Base-by-base conservation (phyloP, 2,329 filamentous ascomycete genomes). In the Aspergillus spinulosporus region DNA sequence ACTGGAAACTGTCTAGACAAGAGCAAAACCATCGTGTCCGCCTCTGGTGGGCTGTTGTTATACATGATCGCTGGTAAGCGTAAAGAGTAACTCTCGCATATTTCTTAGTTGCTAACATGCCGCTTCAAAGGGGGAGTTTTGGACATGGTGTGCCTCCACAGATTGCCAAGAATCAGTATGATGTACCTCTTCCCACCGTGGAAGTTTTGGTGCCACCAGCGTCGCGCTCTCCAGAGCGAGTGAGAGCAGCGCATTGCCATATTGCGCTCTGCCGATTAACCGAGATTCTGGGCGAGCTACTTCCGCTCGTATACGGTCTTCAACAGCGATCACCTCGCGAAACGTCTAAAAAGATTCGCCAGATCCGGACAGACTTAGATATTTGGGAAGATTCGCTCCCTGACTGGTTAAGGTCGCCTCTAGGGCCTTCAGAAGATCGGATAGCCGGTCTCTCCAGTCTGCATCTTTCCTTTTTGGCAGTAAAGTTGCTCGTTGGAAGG, bases 31-130 rank as follows among this genome's bases (percentile, higher is more conserved):
- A 80, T 12, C 74, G 82, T 5, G 78, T 80, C 31, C 77, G 80
- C 2, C 66, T 82, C 2, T 84, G 82, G 80, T 84, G 82, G 82
- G 81, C 78, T 4, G 78, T 83, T 2, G 71, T 84, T 2, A 80
- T 84, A 39, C 81, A 82, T 55, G 82, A 84, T 66, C 76, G 80
- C 40, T 84, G 82, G 76, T 78, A 62, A 62, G 64, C 40, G 43
- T 26, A 21, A 4, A 40, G 11, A 31, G 5, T 12, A 4, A 14
- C 4, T 21, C 14, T 11, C 8, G 4, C 28, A 54, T 34, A 12
- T n/a, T 31, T 15, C 48, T 9, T 42, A 28, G 3, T 11, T 14
- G 42, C 60, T 70, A 49, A 72, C 52, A 49, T 42, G 32, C 51
- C 21, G 39, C 36, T 34, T 28, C 26, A 28, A 28, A 49, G 76